phyloP scores from a whole-genome alignment of 805 yeast species.

The Candida jianshihensis region DNA sequence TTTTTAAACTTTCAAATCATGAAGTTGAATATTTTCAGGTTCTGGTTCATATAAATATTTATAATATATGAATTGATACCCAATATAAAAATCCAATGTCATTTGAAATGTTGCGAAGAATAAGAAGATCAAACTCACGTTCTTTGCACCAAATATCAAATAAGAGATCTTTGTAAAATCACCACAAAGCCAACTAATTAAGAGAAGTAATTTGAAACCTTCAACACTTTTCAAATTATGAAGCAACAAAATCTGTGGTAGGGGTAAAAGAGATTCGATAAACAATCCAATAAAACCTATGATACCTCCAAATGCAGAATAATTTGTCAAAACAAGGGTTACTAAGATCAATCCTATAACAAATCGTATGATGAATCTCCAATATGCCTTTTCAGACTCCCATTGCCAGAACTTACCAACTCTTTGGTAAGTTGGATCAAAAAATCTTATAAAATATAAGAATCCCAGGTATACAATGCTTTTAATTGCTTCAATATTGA shows the following conservation, averaged over 20 bases:
- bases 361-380: constrained; percentile 49
- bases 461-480: constrained; percentile 17
- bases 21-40: constrained; percentile 6
- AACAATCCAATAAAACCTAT: constrained; percentile 62
- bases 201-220: constrained; percentile 69
- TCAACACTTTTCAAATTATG: constrained; percentile 60
- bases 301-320: constrained; percentile 35
- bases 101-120: constrained; percentile 74
- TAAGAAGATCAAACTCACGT: constrained; percentile 58
- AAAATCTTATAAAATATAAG: constrained; percentile 44
- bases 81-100: constrained; percentile 64
- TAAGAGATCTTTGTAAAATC: constrained; percentile 74
- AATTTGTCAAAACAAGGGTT: constrained; percentile 33
- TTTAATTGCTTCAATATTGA: background rate
- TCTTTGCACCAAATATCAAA: constrained; percentile 66
- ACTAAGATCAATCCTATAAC: constrained; percentile 13
- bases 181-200: constrained; percentile 85
- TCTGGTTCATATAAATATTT: constrained; percentile 28
- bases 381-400: constrained; percentile 50
- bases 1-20: constrained; percentile 5
- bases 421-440: constrained; percentile 63
- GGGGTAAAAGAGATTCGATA: constrained; percentile 65
- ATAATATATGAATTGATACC: constrained; percentile 65
- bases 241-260: constrained; percentile 71
- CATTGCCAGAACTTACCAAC: constrained; percentile 83